Base-by-base conservation (phyloP, 352 stramenopile genomes). In the Globisporangium canariense region DNA sequence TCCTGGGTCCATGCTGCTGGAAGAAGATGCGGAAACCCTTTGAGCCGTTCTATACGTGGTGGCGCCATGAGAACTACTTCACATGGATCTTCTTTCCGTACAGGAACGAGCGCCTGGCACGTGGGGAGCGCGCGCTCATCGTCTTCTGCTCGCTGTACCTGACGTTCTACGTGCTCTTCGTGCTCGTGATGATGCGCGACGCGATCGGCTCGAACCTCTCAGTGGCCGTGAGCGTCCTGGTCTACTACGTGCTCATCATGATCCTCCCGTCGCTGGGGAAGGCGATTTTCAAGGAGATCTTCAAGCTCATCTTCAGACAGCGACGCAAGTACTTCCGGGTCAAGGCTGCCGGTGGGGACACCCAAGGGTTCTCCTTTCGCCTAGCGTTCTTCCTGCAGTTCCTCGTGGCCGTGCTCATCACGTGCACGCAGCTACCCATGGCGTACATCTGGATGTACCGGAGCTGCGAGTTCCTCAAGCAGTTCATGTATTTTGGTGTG, bases 41-140 rank as follows among this genome's bases (percentile, higher is more conserved):
- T 45, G 81, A 90, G 60, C 81, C 81, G 14, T 90, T 90, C 63
- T 88, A 88, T 65, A 90, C 78, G 32, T 90, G 81, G 81, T 90
- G 81, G 81, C 69, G 81, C 6, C 81, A 90, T 47, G 81, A 90
- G 30, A 90, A 90, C 68, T 90, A 90, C 65, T 90, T 90, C 53
- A 90, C 81, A 56, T 90, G 81, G 81, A 76, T 90, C 58, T 90
- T 88, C 59, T 88, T 66, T 34, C 81, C 81, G 1, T 90, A 90
- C 61, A 75, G 81, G 3, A 90, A 90, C 58, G 81, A 90, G 60
- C 71, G 66, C 20, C 68, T 90, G 0, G 81, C 78, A n/a, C 70
- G 77, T 10, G 70, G 81, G 3, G 81, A 90, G 68, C 73, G 81
- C 18, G 77, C 67, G n/a, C 59, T 90, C 45, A 90, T 90, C 52